These are phyloP conservation scores for Acanthamoeba castellanii DNA, from an alignment of 208 protist genomes.

Conservation along the genomic window DNA sequence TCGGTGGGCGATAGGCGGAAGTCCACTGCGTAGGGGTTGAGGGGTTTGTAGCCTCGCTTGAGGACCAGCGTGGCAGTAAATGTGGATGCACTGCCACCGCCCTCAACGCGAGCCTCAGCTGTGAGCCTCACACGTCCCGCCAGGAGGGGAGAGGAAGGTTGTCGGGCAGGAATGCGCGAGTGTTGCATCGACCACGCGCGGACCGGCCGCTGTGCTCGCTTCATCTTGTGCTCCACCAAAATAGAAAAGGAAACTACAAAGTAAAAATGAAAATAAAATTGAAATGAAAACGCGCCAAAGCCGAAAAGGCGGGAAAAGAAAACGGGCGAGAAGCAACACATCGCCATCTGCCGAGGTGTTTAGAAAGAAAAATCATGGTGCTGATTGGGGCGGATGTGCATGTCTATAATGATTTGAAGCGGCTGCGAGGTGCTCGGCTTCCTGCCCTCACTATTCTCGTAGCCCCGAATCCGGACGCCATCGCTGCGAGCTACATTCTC, in stretches of 20 bases:
- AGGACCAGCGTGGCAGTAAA: background rate
- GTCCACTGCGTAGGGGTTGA: conserved; percentile 4
- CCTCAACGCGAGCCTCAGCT: background rate
- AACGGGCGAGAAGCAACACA: too few relatives aligned
- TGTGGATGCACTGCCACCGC: background rate
- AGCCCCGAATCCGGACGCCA: background rate
- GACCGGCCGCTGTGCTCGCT: too few relatives aligned
- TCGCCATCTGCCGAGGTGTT: background rate
- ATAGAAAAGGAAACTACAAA: too few relatives aligned
- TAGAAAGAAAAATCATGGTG: background rate
- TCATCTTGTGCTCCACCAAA: too few relatives aligned
- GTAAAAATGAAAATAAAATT: too few relatives aligned
- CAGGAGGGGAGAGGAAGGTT: background rate
- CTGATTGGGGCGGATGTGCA: conserved; percentile 22
- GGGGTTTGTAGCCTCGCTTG: background rate
- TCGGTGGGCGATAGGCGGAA: background rate
- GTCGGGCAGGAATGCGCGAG: too few relatives aligned
- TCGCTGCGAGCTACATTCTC: conserved; percentile 23
- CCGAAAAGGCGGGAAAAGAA: background rate
- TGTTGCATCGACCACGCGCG: too few relatives aligned
- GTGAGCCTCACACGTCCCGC: background rate
- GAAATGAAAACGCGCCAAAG: too few relatives aligned
- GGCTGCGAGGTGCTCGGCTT: background rate
- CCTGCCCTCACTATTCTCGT: conserved; percentile 5
- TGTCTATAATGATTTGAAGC: background rate